These are phyloP conservation scores for Lyophyllum shimeji DNA, from an alignment of 768 basidiomycete species.

Conservation along the genomic window DNA sequence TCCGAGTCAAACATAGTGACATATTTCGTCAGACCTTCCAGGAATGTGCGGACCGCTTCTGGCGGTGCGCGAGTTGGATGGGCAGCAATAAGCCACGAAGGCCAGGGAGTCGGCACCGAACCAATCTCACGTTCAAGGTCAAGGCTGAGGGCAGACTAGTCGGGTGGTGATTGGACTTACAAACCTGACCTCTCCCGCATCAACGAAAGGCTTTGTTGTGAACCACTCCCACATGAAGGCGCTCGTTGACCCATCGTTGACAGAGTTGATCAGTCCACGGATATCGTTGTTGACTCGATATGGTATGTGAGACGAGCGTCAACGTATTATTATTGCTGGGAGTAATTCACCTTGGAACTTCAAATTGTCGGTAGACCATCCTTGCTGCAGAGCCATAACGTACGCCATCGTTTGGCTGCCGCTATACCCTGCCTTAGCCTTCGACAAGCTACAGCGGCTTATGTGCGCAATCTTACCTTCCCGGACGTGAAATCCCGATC, in stretches of 20 bases:
- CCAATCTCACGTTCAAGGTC: conserved; percentile 56
- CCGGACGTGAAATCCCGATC: conserved; percentile 86
- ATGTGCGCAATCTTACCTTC: conserved; percentile 53
- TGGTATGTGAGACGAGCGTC: background rate
- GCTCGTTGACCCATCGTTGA: conserved; percentile 85
- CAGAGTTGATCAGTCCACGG: conserved; percentile 77
- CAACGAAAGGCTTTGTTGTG: conserved; percentile 68
- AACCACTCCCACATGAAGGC: conserved; percentile 98
- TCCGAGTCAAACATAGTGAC: conserved; percentile 66
- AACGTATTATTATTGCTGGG: background rate
- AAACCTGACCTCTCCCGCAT: conserved; percentile 78
- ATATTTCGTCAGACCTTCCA: conserved; percentile 59
- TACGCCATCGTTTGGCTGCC: conserved; percentile 96
- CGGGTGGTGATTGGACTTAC: conserved; percentile 44
- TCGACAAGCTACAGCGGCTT: background rate
- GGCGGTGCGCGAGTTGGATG: conserved; percentile 66
- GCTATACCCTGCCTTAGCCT: conserved; percentile 31
- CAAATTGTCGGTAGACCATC: conserved; percentile 66
- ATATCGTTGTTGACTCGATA: conserved; percentile 76
- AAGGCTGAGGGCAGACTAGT: background rate
- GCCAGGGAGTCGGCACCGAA: conserved; percentile 91
- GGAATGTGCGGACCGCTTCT: conserved; percentile 53
- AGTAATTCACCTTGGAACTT: conserved; percentile 66
- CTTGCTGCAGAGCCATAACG: conserved; percentile 88
- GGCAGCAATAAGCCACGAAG: conserved; percentile 93